Evolutionary conservation across 225 moss, liverwort and hornwort species (phyloP), one percentile per base, ranked within the genome.

Genomic region (Thuidium tamariscinum): DNA sequence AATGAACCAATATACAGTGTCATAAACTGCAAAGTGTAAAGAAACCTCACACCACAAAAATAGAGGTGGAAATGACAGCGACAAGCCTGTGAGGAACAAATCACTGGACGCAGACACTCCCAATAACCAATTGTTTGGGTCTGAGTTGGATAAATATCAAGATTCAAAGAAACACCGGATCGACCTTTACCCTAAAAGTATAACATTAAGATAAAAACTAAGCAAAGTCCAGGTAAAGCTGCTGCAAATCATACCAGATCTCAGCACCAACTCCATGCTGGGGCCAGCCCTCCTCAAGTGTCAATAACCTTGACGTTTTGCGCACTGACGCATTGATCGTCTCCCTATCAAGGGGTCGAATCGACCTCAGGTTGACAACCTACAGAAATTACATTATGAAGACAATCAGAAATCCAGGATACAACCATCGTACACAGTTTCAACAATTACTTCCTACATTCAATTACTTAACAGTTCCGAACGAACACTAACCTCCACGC

Each of bases 261-360:
- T 98, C 98, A 74, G 95, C 95, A 77, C 96, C 95, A 37, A 98
- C 91, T 87, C 98, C 98, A 91, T 98, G 96, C 89, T 98, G 98
- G 67, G 98, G 98, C 98, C 98, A 98, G 75, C 96, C 98, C 91
- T 98, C 98, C 91, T 98, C 98, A 37, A 98, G 94, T 29, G 95
- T 96, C 89, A 98, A 90, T 83, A 98, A 93, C 88, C 98, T 93
- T 48, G 95, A 96, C 36, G 96, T 96, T 87, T 98, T 98, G 68
- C 98, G 93, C 42, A 96, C 98, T 65, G 98, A 98, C 13, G 94
- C 92, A 81, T 96, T 98, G 79, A 98, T 98, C 26, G 96, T 94
- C 72, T 90, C 92, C 86, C 98, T 94, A 88, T 98, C 96, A 81
- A 98, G 95, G 46, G 96, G 98, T 60, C 96, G 93, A 70, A 98